Percentiles rank a stretch among this genome's conserved stretches.
Evolutionary conservation across 1,139 yeast species (phyloP).

Genomic region (Geotrichum reessii): DNA sequence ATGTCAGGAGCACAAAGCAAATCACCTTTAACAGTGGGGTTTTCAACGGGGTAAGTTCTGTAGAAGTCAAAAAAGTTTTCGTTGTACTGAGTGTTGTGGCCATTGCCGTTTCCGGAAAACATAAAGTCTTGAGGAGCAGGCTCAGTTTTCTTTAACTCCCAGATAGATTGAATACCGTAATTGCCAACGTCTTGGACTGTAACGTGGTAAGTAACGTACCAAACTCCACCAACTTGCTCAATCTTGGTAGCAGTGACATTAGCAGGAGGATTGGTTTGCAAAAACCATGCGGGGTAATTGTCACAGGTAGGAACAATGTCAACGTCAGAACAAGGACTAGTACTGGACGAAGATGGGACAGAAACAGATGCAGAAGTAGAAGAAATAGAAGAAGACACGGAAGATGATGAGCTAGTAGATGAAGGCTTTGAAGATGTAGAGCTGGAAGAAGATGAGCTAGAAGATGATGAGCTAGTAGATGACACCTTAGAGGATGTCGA

Average conservation of each 20-base stretch:
- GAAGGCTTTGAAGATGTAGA: background rate
- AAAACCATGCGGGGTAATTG: background rate
- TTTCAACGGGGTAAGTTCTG: conserved; percentile 11
- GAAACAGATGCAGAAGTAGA: background rate
- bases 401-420: too few relatives aligned
- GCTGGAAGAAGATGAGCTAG: background rate
- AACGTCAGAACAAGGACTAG: background rate
- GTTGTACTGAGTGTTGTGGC: conserved; percentile 6
- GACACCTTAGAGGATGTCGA: background rate
- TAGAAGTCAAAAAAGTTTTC: conserved; percentile 17
- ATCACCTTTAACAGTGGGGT: conserved; percentile 7
- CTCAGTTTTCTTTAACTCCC: conserved; percentile 6
- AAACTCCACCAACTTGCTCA: conserved; percentile 3
- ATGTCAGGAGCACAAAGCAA: conserved; percentile 19
- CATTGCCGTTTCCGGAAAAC: conserved; percentile 10
- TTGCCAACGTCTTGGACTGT: conserved; percentile 1
- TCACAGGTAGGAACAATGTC: conserved; percentile 2
- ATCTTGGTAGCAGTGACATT: conserved; percentile 5
- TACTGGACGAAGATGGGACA: too few relatives aligned
- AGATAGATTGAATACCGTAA: conserved; percentile 2
- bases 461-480: too few relatives aligned
- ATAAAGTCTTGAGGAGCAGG: conserved; percentile 7
- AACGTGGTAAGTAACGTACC: conserved; percentile 9
- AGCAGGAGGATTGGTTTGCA: conserved; percentile 3
- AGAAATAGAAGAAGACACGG: background rate